Conservation (phyloP, 78 protist genomes). For the Dictyostelium purpureum region DNA sequence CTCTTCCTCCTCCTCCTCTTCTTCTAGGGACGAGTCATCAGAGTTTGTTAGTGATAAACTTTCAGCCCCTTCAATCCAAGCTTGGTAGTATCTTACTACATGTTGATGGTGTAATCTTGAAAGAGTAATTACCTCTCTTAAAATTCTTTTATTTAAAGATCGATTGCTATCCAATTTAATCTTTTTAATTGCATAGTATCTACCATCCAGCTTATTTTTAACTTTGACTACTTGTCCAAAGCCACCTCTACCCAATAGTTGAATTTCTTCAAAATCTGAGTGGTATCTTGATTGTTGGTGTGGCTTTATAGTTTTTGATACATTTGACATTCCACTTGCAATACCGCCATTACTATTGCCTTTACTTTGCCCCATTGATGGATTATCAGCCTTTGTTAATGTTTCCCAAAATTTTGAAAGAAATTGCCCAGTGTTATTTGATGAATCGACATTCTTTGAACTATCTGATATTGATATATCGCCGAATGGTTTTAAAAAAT, state of each 20-base stretch:
- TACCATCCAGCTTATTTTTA: slow-evolving; percentile 69
- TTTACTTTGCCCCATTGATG: background rate
- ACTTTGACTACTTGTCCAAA: slow-evolving; percentile 79
- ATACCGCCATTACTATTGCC: background rate
- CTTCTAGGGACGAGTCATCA: background rate
- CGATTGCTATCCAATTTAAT: slow-evolving; percentile 71
- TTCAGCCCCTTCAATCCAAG: slow-evolving; percentile 82
- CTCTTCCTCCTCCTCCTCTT: background rate
- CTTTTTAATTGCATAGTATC: slow-evolving; percentile 84
- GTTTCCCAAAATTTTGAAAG: slow-evolving; percentile 34
- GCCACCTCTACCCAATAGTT: slow-evolving; percentile 64
- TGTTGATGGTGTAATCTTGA: slow-evolving; percentile 83
- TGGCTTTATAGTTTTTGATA: slow-evolving; percentile 9
- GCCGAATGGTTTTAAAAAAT: slow-evolving; percentile 11
- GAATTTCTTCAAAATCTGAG: slow-evolving; percentile 76
- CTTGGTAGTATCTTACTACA: slow-evolving; percentile 86
- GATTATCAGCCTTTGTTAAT: background rate
- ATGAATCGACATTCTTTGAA: slow-evolving; percentile 15
- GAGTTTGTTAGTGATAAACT: background rate
- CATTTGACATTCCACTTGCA: background rate
- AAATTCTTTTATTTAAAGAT: slow-evolving; percentile 29
- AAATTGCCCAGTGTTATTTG: background rate
- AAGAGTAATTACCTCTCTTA: slow-evolving; percentile 83
- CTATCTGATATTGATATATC: slow-evolving; percentile 6
- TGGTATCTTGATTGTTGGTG: slow-evolving; percentile 66